Conservation (phyloP, 805 yeast species). For the Kuraishia molischiana region DNA sequence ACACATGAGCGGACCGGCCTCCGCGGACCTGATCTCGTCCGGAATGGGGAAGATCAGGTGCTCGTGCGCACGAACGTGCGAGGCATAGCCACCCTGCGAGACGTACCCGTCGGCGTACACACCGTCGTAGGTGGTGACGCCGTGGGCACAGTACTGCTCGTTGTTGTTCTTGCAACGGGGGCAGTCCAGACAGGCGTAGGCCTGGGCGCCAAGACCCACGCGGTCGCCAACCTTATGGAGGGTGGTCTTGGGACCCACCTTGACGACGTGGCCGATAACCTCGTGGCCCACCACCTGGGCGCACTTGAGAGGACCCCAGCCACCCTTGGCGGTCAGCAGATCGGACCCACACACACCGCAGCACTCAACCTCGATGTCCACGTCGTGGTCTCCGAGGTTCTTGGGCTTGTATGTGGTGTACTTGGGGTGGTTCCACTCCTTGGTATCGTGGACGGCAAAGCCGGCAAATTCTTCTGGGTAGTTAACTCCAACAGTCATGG, state of each 20-base stretch:
- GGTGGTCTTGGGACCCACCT: conserved; percentile 25
- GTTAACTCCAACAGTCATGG: conserved; percentile 9
- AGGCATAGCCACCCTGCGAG: conserved; percentile 35
- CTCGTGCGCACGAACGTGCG: conserved; percentile 37
- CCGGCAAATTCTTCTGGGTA: conserved; percentile 56
- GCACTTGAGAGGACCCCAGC: conserved; percentile 32
- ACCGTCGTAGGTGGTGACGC: conserved; percentile 31
- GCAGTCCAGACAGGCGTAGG: conserved; percentile 26
- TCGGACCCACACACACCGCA: conserved; percentile 69
- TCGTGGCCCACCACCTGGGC: conserved; percentile 45
- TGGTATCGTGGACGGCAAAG: conserved; percentile 38
- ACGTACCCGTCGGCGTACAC: conserved; percentile 24
- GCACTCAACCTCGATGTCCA: conserved; percentile 47
- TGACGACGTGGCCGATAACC: conserved; percentile 29
- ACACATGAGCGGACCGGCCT: conserved; percentile 41
- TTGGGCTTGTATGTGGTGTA: conserved; percentile 40
- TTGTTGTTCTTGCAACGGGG: conserved; percentile 25
- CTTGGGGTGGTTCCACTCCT: conserved; percentile 48
- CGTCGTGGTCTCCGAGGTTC: conserved; percentile 24
- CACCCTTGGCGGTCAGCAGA: conserved; percentile 38
- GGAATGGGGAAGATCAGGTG: conserved; percentile 37
- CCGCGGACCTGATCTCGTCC: conserved; percentile 26
- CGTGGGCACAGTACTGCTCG: conserved; percentile 34
- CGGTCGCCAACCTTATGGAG: conserved; percentile 31
- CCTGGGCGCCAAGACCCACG: conserved; percentile 37